phyloP scores from a whole-genome alignment of 305 asterid species.

The Solanum hybrid region DNA sequence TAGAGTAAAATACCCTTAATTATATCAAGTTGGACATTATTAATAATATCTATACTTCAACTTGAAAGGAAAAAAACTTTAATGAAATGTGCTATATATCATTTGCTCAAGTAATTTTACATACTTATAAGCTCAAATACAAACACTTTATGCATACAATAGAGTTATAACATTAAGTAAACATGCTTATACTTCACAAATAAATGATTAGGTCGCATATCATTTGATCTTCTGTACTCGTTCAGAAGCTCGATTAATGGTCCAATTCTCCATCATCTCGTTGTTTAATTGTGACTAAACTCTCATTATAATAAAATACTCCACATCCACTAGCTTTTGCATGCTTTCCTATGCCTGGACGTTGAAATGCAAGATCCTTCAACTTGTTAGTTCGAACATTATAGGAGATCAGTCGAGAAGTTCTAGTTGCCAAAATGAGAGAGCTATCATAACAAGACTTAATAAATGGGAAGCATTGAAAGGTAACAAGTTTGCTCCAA shows the following conservation, averaged over 20 bases:
- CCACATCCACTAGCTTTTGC: not conserved
- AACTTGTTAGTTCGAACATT: not conserved
- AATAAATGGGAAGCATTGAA: not conserved
- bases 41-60: not conserved
- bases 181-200: not conserved
- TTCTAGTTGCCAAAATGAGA: not conserved
- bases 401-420: not conserved
- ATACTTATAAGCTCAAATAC: not conserved
- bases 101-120: not conserved
- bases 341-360: too few relatives aligned
- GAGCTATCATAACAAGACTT: not conserved
- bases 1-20: not conserved
- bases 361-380: not conserved
- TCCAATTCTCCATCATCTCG: not conserved
- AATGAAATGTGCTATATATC: not conserved
- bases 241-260: not conserved
- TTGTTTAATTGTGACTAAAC: too few relatives aligned
- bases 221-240: not conserved
- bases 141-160: not conserved
- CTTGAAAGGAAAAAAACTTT: not conserved
- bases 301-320: not conserved
- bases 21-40: not conserved
- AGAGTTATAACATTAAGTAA: not conserved
- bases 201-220: not conserved
- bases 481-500: not conserved